Conservation (phyloP, 2,329 filamentous ascomycete species). For the Exophiala calicioides region DNA sequence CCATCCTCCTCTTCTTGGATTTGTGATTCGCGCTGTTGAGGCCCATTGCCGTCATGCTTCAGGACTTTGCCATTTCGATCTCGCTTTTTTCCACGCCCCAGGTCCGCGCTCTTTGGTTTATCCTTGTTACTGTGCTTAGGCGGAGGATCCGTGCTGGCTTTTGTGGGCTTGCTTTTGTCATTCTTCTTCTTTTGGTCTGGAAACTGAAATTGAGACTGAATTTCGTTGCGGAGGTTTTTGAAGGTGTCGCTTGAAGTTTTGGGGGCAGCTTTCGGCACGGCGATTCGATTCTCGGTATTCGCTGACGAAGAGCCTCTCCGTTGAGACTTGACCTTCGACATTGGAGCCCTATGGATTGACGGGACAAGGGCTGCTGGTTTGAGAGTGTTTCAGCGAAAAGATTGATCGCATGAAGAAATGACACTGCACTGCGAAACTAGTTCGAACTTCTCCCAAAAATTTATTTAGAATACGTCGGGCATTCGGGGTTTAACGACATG, state of each 20-base stretch:
- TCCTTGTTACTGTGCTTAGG: conserved; percentile 32
- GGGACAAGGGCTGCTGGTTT: too few species aligned
- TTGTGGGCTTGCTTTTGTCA: too few species aligned
- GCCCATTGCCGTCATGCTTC: conserved; percentile 37
- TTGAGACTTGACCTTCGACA: conserved; percentile 2
- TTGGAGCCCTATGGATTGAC: too few species aligned
- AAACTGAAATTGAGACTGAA: conserved; percentile 33
- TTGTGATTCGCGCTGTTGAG: conserved; percentile 23
- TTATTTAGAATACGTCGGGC: too few species aligned
- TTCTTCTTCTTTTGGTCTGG: conserved; percentile 42
- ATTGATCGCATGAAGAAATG: too few species aligned
- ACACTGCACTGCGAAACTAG: too few species aligned
- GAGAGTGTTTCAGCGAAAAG: too few species aligned
- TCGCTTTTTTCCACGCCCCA: conserved; percentile 44
- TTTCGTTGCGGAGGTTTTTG: conserved; percentile 25
- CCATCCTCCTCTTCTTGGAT: conserved; percentile 24
- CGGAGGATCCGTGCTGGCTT: conserved; percentile 31
- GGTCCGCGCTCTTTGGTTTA: conserved; percentile 10
- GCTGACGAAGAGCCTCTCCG: neutral
- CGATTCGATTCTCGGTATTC: neutral
- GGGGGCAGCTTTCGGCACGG: conserved; percentile 1
- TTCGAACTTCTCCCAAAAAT: too few species aligned
- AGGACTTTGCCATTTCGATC: conserved; percentile 50
- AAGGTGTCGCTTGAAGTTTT: conserved; percentile 10
- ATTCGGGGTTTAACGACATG: too few species aligned